Conservation (phyloP, 768 basidiomycete species). For the Brasilioporus rufonigricans region DNA sequence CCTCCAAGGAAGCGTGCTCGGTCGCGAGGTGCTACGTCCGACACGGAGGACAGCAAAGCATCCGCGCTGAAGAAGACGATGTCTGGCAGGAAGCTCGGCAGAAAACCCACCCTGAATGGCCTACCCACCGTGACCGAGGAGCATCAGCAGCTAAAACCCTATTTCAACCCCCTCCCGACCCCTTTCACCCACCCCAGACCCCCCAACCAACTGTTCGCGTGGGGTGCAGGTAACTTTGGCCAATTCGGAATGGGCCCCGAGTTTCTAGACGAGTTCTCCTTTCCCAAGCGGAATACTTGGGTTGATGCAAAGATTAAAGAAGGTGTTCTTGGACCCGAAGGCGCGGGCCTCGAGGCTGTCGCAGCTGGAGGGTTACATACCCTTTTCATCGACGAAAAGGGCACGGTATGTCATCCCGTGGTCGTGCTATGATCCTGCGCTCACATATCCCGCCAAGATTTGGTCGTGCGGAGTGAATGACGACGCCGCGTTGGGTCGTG, state of each 20-base stretch:
- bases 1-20: conserved; percentile 47
- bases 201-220: conserved; percentile 73
- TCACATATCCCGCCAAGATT: conserved; percentile 43
- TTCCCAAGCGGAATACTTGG: conserved; percentile 76
- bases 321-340: conserved; percentile 65
- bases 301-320: conserved; percentile 72
- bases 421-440: background rate
- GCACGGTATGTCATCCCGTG: conserved; percentile 61
- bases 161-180: conserved; percentile 64
- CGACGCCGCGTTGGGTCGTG: conserved; percentile 81
- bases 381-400: conserved; percentile 84
- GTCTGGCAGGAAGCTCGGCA: conserved; percentile 27
- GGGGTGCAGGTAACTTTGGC: conserved; percentile 93
- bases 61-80: conserved; percentile 24
- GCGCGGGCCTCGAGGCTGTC: conserved; percentile 79
- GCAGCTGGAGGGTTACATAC: conserved; percentile 88
- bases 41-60: conserved; percentile 40
- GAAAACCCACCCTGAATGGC: conserved; percentile 32
- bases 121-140: conserved; percentile 31
- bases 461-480: conserved; percentile 90
- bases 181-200: conserved; percentile 59
- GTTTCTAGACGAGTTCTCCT: conserved; percentile 64
- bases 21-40: conserved; percentile 37
- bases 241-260: conserved; percentile 91
- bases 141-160: conserved; percentile 47